Percentiles rank a stretch among this genome's conserved stretches.
These are phyloP conservation scores for Plasmodium cynomolgi DNA, from an alignment of 169 alveolate genomes.

Conservation along the genomic window DNA sequence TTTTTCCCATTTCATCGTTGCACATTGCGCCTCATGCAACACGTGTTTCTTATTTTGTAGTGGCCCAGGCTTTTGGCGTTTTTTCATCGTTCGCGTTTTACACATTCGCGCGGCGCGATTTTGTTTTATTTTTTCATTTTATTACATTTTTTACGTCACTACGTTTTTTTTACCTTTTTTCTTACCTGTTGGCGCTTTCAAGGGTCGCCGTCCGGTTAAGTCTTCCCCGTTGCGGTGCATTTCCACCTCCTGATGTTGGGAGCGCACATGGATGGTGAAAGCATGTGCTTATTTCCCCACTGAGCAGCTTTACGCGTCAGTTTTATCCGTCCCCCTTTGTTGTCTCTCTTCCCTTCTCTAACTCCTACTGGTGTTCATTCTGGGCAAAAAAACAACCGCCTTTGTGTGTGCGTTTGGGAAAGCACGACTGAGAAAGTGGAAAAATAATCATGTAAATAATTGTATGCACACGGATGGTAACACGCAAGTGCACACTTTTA, in stretches of 20 bases:
- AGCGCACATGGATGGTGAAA: neutral
- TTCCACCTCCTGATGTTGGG: neutral
- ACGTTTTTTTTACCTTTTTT: neutral
- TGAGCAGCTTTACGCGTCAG: neutral
- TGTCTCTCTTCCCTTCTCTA: neutral
- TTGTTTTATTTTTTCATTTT: conserved; percentile 1
- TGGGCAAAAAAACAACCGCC: neutral
- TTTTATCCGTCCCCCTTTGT: neutral
- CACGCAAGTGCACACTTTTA: neutral
- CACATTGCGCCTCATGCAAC: neutral
- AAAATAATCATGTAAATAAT: neutral
- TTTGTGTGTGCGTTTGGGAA: neutral
- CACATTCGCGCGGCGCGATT: neutral
- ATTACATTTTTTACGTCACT: neutral
- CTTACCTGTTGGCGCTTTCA: neutral
- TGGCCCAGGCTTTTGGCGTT: neutral
- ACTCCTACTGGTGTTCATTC: neutral
- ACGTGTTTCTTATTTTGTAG: neutral
- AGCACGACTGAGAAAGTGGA: neutral
- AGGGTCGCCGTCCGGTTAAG: neutral
- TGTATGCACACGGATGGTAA: neutral
- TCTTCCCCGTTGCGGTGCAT: neutral
- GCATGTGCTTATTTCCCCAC: neutral
- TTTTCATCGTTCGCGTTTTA: neutral
- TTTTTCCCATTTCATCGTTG: neutral